phyloP scores from a whole-genome alignment of 2,329 filamentous ascomycete genomes.

The Alternaria sp. region DNA sequence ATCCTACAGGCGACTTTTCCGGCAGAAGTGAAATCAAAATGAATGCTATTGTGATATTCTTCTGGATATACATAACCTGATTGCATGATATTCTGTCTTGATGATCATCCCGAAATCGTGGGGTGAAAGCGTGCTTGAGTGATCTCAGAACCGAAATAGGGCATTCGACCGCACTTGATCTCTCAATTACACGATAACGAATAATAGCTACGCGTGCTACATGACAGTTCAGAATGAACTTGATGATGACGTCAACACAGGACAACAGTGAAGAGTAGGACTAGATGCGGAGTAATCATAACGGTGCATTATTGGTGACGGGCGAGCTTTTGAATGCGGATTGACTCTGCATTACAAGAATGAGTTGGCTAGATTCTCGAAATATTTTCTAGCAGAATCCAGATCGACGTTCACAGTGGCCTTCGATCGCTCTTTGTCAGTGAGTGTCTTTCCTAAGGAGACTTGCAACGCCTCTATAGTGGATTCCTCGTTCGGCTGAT shows the following conservation, averaged over 20 bases:
- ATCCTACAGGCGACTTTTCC: no score
- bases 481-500: constrained; percentile 48
- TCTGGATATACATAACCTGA: no score
- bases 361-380: constrained; percentile 36
- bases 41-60: not conserved
- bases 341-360: constrained; percentile 30
- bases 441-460: constrained; percentile 21
- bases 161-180: not conserved
- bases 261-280: not conserved
- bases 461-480: constrained; percentile 48
- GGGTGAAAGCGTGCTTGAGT: not conserved
- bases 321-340: not conserved
- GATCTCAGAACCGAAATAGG: not conserved
- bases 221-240: not conserved
- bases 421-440: constrained; percentile 24
- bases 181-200: not conserved
- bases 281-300: not conserved
- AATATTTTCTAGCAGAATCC: constrained; percentile 38
- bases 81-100: no score
- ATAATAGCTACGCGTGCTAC: not conserved
- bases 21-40: not conserved
- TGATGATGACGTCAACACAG: not conserved
- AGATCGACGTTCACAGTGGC: constrained; percentile 26
- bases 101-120: not conserved
- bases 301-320: not conserved